Conservation (phyloP, 305 asterid genomes). For the Ajuga reptans region DNA sequence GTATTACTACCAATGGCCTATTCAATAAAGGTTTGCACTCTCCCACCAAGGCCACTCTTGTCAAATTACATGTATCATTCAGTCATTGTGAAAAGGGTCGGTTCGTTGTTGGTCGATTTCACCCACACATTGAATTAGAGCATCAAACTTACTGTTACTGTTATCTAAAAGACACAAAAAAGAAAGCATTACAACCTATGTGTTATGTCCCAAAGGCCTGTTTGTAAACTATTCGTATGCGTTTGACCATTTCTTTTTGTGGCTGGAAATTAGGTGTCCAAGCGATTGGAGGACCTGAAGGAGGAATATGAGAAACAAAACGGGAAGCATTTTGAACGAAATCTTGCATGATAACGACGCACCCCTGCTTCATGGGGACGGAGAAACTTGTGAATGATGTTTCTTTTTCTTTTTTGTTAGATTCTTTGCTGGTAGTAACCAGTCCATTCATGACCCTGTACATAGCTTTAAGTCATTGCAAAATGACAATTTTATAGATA, state of each 20-base stretch:
- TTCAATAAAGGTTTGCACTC: constrained; percentile 56
- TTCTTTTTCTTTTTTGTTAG: constrained; percentile 17
- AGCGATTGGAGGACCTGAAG: constrained; percentile 52
- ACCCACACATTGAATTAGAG: neutral
- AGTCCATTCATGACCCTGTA: constrained; percentile 6
- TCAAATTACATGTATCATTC: neutral
- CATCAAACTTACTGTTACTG: neutral
- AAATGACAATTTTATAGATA: constrained; percentile 11
- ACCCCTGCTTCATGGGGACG: neutral
- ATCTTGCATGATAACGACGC: constrained; percentile 10
- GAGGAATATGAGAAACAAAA: constrained; percentile 60
- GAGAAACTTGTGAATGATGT: constrained; percentile 17
- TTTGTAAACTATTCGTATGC: neutral
- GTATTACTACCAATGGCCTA: constrained; percentile 75
- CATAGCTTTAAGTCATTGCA: constrained; percentile 11
- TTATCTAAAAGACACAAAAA: neutral
- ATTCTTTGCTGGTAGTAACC: constrained; percentile 15
- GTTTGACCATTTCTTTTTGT: neutral
- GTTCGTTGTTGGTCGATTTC: neutral
- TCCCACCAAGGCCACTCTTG: neutral
- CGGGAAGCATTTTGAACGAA: constrained; percentile 37
- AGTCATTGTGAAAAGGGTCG: neutral
- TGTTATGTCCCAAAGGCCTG: neutral
- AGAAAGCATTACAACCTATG: neutral
- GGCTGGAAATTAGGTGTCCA: constrained; percentile 45